phyloP scores from a whole-genome alignment of 2,329 filamentous ascomycete species.

The Trichophaea hybrida region DNA sequence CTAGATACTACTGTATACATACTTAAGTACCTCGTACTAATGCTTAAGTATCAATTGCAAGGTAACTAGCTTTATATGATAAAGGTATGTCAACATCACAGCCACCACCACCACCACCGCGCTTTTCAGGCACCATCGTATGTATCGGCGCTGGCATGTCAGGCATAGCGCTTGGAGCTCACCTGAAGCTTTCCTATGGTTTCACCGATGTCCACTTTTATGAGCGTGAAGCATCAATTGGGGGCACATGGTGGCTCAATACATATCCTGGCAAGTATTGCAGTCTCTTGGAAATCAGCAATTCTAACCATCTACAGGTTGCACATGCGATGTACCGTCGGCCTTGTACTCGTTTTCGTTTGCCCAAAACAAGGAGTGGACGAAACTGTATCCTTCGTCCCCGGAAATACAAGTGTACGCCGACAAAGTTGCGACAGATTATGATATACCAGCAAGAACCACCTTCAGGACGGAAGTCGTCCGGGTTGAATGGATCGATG shows the following conservation, averaged over 20 bases:
- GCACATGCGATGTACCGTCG: conserved; percentile 44
- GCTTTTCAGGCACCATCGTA: conserved; percentile 26
- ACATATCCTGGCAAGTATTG: conserved; percentile 40
- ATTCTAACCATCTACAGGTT: conserved; percentile 20
- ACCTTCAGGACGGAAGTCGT: conserved; percentile 45
- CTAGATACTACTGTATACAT: too few species aligned
- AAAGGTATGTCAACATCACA: background rate
- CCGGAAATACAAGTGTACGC: conserved; percentile 40
- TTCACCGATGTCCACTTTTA: conserved; percentile 41
- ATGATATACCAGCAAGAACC: conserved; percentile 42
- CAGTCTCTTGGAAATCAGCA: background rate
- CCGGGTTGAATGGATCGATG: conserved; percentile 39
- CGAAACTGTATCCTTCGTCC: conserved; percentile 37
- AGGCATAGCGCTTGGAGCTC: conserved; percentile 47
- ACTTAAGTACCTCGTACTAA: too few species aligned
- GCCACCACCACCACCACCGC: background rate
- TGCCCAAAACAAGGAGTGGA: conserved; percentile 40
- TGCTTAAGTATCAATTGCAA: too few species aligned
- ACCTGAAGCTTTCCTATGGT: conserved; percentile 44
- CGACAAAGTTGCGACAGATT: conserved; percentile 40
- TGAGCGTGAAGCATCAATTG: conserved; percentile 43
- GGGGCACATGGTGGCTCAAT: conserved; percentile 52
- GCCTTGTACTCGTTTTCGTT: conserved; percentile 45
- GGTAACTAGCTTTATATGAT: too few species aligned
- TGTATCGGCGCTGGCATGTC: conserved; percentile 49